These are phyloP conservation scores for Pseudocercospora pini-densiflorae DNA, from an alignment of 2,329 filamentous ascomycete genomes.

Conservation along the genomic window DNA sequence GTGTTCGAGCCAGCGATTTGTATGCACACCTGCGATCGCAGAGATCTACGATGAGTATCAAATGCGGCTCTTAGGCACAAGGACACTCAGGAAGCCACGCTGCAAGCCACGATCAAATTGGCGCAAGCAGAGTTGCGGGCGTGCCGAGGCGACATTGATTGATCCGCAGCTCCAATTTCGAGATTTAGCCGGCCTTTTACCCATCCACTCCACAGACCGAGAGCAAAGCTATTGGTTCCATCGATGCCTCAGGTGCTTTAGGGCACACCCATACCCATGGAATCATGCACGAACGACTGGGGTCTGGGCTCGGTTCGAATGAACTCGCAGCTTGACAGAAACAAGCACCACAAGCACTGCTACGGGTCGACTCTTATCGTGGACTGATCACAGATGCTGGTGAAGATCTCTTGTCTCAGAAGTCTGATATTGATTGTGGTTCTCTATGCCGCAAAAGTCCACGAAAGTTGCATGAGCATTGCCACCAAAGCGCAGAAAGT, in stretches of 20 bases:
- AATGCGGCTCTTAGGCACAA: neutral
- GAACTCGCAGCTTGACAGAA: neutral
- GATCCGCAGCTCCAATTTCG: neutral
- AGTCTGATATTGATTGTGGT: neutral
- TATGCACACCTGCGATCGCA: neutral
- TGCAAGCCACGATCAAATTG: neutral
- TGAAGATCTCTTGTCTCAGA: neutral
- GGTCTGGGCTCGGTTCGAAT: neutral
- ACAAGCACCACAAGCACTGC: slow-evolving; percentile 10
- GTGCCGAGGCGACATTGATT: slow-evolving; percentile 6
- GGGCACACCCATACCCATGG: neutral
- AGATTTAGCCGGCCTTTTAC: neutral
- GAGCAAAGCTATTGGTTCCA: neutral
- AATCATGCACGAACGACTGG: neutral
- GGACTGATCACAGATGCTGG: neutral
- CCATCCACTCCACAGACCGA: neutral
- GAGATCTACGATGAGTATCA: neutral
- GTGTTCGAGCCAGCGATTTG: too few relatives aligned
- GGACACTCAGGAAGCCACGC: neutral
- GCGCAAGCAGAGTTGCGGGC: neutral
- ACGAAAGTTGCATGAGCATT: neutral
- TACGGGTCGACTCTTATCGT: neutral
- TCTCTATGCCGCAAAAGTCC: neutral
- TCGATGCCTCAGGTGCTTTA: neutral
- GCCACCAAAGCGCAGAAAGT: neutral